Base-by-base conservation (phyloP, 192 early-diverging fungal species). In the Coemansia sp. region DNA sequence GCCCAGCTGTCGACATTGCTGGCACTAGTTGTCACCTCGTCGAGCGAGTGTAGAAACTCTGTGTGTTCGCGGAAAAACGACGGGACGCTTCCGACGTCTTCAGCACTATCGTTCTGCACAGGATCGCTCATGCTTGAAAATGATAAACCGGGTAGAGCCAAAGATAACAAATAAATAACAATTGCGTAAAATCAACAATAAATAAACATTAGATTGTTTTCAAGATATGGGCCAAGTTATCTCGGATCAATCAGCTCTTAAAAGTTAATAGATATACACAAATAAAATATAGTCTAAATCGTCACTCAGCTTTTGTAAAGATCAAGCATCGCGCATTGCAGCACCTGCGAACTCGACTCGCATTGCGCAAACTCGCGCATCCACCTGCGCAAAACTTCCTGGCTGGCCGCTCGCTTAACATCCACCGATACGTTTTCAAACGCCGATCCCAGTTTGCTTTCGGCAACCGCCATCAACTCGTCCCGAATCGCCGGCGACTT, bases 341-440 rank as follows among this genome's bases (percentile, higher is more conserved):
- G 66, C 42, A 74, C 69, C 12, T 81, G 72, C 15, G 78, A 75
- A 56, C 69, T 69, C 22, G 72, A 65, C 31, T 75, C 72, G 60
- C 78, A 74, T 48, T 81, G 72, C 59, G 67, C 69, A 62, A 81
- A 81, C 69, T 81, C 78, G 26, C 44, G 34, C 60, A 81, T 64
- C 78, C 78, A 81, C n/a, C 78, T 68, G 20, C 69, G 64, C 6
- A 81, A 62, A 56, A 81, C 51, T 42, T 81, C 78, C 56, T 81
- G 78, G 52, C 66, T 55, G 21, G 78, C 78, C 23, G 69, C 63
- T 26, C 62, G 60, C 53, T 58, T 75, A 40, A 75, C 54, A 7
- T 81, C 73, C 0, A 55, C 38, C 1, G 73, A 25, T 31, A 57
- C 60, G 0, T 21, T 44, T 4, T 68, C 78, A 52, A 72, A 60